Conservation (phyloP, 2,329 filamentous ascomycete genomes). For the Alternaria infectoria region DNA sequence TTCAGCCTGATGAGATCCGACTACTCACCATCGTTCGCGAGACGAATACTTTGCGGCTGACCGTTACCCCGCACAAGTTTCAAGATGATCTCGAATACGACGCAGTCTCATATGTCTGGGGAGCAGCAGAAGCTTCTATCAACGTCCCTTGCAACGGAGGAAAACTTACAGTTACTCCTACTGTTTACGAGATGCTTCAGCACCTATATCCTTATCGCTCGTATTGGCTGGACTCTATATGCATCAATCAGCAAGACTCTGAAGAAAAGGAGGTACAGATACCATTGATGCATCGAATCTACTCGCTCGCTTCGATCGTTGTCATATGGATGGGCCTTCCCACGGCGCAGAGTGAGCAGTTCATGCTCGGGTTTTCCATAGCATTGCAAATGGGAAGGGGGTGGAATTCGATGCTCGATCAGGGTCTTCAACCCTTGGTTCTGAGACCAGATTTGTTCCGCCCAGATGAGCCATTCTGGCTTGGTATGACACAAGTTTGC, state of each 20-base stretch:
- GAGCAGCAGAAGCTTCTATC: neutral
- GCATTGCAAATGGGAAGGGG: neutral
- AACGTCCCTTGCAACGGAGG: neutral
- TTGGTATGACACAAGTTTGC: neutral
- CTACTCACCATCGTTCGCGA: neutral
- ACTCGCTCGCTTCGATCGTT: neutral
- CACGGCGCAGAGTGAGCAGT: neutral
- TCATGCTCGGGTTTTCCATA: neutral
- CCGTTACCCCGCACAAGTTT: neutral
- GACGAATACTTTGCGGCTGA: neutral
- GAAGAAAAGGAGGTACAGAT: neutral
- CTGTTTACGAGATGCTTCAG: neutral
- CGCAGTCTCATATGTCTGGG: neutral
- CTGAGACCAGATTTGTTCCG: neutral
- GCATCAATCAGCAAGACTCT: neutral
- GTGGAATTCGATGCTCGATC: neutral
- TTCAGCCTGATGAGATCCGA: neutral
- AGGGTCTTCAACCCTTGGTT: neutral
- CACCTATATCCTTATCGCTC: rapidly evolving
- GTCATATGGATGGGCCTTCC: neutral
- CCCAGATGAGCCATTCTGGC: neutral
- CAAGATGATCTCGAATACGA: neutral
- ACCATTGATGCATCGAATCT: neutral
- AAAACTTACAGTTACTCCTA: neutral
- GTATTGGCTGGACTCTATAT: neutral